Evolutionary conservation across 495 filamentous ascomycete genomes (phyloP), one percentile per base, ranked within the genome.

Genomic region (Penicillium paxilli): DNA sequence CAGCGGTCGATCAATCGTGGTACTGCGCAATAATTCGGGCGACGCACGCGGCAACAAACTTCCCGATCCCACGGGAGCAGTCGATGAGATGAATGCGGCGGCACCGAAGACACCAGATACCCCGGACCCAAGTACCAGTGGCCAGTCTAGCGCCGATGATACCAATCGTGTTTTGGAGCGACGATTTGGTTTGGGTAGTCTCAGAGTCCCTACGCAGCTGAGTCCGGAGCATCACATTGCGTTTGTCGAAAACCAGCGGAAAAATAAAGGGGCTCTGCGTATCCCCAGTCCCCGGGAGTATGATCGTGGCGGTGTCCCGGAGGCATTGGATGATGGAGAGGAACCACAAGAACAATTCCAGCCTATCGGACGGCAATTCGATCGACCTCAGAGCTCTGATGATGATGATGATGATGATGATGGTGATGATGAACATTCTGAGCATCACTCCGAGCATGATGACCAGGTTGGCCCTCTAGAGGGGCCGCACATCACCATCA

Each of bases 281-380:
- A 96, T 97, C 52, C 92, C 92, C 0, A 90, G 90, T 38, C 92
- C 92, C 2, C 78, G 90, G 60, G 92, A 95, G 57, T 91, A 87
- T 51, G 92, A 97, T 53, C 82, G 81, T 20, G 92, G 92, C 22
- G 80, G 87, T 19, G 72, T 85, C 4, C 91, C 91, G 0, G 66
- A 86, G 56, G 72, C 79, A 5, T 68, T 93, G 14, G 74, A 78
- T 22, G 81, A 81, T 44, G 78, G 75, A 3, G 76, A 74, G 11
- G 68, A 58, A 16, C 40, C 40, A 49, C 42, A 56, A 1, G 58
- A 60, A 60, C 49, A 32, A 20, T 24, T 52, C 48, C 35, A 62
- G 28, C 32, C 62, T 1, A 28, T 59, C 28, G 51, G 51, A 35
- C 52, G 55, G 37, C 37, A 30, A 44, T 33, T 52, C 30, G 47